phyloP scores from a whole-genome alignment of 805 yeast genomes.

The Candida alai region DNA sequence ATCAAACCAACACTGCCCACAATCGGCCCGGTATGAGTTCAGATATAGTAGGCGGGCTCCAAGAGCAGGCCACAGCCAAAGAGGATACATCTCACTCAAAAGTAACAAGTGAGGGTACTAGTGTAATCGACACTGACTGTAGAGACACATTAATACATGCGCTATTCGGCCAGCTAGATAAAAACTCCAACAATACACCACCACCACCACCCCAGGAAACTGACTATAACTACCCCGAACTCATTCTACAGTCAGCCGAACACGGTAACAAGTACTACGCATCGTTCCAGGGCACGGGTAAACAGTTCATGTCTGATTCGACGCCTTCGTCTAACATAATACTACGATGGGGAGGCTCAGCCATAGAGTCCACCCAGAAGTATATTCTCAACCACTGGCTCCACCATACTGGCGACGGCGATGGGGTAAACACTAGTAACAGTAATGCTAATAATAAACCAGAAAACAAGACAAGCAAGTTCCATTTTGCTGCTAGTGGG shows the following conservation, averaged over 20 bases:
- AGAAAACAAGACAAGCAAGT: conserved; percentile 5
- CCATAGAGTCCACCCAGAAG: conserved; percentile 19
- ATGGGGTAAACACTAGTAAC: too few species aligned
- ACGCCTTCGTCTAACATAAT: conserved; percentile 11
- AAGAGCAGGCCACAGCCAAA: too few species aligned
- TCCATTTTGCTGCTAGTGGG: not conserved
- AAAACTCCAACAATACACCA: too few species aligned
- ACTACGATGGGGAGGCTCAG: conserved; percentile 30
- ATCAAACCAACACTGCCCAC: too few species aligned
- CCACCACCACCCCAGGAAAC: too few species aligned
- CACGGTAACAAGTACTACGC: conserved; percentile 28
- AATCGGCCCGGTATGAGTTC: too few species aligned
- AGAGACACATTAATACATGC: too few species aligned
- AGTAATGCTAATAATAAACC: conserved; percentile 2
- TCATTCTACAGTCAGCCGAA: conserved; percentile 26
- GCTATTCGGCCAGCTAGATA: too few species aligned
- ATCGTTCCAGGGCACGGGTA: conserved; percentile 30
- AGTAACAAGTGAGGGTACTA: too few species aligned
- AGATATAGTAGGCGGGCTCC: too few species aligned
- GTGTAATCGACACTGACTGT: too few species aligned
- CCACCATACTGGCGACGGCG: conserved; percentile 2
- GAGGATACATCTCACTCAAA: too few species aligned
- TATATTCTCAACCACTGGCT: conserved; percentile 22
- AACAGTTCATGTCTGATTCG: conserved; percentile 27
- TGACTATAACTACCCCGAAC: conserved; percentile 27